Percentiles rank a stretch among this genome's conserved stretches.
phyloP scores from a whole-genome alignment of 768 basidiomycete genomes.

The Boletus sensibilis region DNA sequence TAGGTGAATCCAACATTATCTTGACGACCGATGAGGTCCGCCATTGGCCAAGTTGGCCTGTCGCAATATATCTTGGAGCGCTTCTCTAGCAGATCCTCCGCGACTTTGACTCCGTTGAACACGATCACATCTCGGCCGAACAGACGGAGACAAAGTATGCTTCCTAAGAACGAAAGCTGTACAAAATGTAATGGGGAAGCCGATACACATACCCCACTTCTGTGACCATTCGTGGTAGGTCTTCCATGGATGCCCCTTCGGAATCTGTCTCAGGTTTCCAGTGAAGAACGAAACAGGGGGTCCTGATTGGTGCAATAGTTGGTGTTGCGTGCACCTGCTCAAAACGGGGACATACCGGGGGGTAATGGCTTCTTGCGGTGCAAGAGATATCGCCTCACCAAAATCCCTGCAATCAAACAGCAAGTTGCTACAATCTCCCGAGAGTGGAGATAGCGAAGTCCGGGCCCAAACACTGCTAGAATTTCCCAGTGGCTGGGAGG shows the following conservation, averaged over 20 bases:
- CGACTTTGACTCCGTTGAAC: conserved; percentile 42
- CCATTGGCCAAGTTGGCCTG: conserved; percentile 48
- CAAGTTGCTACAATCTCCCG: background rate
- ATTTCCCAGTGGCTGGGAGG: no score
- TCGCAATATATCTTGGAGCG: conserved; percentile 48
- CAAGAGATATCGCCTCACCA: background rate
- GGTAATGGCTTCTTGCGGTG: background rate
- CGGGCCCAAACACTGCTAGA: no score
- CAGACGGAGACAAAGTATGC: conserved; percentile 44
- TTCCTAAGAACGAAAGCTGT: conserved; percentile 11
- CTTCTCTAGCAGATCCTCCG: conserved; percentile 44
- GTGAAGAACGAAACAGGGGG: conserved; percentile 1
- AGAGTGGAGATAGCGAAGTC: no score
- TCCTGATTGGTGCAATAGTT: background rate
- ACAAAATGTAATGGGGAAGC: background rate
- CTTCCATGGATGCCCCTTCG: conserved; percentile 4
- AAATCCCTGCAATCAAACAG: background rate
- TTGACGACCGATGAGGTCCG: conserved; percentile 42
- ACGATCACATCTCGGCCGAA: conserved; percentile 44
- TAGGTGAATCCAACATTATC: conserved; percentile 36
- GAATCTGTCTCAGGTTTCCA: background rate
- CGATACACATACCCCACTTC: conserved; percentile 22
- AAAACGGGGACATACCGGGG: background rate
- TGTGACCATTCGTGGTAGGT: conserved; percentile 4
- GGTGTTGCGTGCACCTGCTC: background rate